A percentile compares a stretch with the other conserved stretches of the same genome.
Conservation (phyloP, 148 eudicot genomes). For the Pharnaceum exiguum region DNA sequence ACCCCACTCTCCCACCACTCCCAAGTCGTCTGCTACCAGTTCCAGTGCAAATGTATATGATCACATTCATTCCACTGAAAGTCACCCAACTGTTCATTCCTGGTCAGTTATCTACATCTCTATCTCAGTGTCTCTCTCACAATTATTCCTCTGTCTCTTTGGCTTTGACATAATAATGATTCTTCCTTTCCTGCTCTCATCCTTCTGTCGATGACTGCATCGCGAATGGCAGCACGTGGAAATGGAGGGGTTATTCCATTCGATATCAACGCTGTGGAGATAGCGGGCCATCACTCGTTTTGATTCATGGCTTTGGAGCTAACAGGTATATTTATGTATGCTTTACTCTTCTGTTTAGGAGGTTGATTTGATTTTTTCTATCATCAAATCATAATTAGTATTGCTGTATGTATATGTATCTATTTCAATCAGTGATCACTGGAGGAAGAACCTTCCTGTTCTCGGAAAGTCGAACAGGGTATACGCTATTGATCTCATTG, state of each 20-base stretch:
- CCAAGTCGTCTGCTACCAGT: too few species aligned
- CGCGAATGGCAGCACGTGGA: conserved; percentile 54
- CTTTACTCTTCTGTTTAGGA: background rate
- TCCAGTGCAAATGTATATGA: too few species aligned
- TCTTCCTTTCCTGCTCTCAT: background rate
- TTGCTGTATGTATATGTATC: background rate
- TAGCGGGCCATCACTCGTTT: conserved; percentile 73
- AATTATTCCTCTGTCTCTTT: too few species aligned
- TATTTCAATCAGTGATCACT: conserved; percentile 68
- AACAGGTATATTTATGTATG: conserved; percentile 61
- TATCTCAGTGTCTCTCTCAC: too few species aligned
- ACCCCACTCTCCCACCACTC: too few species aligned
- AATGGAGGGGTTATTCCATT: conserved; percentile 85
- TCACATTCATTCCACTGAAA: background rate
- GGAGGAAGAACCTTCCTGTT: conserved; percentile 90
- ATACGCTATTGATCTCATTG: conserved; percentile 84
- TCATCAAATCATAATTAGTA: background rate
- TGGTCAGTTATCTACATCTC: conserved; percentile 10
- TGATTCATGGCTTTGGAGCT: conserved; percentile 96
- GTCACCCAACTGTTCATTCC: conserved; percentile 3
- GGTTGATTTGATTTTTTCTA: background rate
- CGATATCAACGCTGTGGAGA: conserved; percentile 79
- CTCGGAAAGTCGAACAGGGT: conserved; percentile 78
- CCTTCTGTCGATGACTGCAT: background rate
- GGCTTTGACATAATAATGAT: too few species aligned